Percentiles rank a stretch among this genome's conserved stretches.
phyloP scores from a whole-genome alignment of 805 yeast genomes.

The Brettanomyces sp. region DNA sequence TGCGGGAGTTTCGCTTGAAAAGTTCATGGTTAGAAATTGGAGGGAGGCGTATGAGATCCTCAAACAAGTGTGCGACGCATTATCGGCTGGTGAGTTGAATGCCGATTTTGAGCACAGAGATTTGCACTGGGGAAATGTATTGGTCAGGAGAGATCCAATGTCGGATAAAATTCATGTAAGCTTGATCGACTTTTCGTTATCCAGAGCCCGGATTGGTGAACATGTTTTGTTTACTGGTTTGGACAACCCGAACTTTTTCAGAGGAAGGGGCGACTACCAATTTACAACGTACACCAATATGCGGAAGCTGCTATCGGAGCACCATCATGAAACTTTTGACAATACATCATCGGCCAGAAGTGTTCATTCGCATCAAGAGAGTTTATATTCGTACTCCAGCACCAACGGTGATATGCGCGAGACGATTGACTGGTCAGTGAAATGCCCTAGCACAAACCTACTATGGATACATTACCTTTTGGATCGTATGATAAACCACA shows the following conservation, averaged over 20 bases:
- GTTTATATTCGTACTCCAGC: no score
- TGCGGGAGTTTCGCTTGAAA: conserved; percentile 36
- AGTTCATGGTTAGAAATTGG: conserved; percentile 31
- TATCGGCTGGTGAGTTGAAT: conserved; percentile 43
- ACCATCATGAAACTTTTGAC: not conserved
- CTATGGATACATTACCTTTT: conserved; percentile 59
- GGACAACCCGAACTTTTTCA: conserved; percentile 55
- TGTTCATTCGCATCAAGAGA: not conserved
- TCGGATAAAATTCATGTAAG: conserved; percentile 25
- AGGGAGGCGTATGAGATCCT: conserved; percentile 34
- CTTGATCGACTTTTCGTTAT: conserved; percentile 49
- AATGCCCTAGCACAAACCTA: conserved; percentile 42
- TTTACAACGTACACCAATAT: conserved; percentile 52
- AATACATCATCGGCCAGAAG: no score
- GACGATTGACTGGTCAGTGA: conserved; percentile 29
- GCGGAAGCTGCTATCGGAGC: conserved; percentile 27
- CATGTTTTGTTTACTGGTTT: conserved; percentile 41
- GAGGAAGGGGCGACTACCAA: conserved; percentile 51
- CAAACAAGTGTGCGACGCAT: conserved; percentile 39
- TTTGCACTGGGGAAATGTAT: conserved; percentile 56
- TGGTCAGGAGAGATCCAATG: conserved; percentile 27
- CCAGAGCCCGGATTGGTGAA: conserved; percentile 33
- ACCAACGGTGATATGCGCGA: not conserved
- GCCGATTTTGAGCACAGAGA: conserved; percentile 64
- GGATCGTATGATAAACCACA: conserved; percentile 36